A percentile compares a stretch with the other conserved stretches of the same genome.
phyloP scores from a whole-genome alignment of 2,329 filamentous ascomycete genomes.

The Paracorniculantispora psalliotae region DNA sequence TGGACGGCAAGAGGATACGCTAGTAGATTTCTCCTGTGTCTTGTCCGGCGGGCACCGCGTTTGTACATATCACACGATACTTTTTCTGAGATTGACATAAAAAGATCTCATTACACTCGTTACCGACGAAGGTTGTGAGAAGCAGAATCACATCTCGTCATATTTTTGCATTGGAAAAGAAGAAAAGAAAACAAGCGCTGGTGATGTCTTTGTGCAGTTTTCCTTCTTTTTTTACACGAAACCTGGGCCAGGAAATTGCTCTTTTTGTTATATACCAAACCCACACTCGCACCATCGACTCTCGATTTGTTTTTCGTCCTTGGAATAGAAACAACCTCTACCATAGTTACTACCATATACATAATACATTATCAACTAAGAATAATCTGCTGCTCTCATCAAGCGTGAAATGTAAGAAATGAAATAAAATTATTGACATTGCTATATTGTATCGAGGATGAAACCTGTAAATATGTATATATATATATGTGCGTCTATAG shows the following conservation, averaged over 20 bases:
- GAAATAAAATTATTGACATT: no score
- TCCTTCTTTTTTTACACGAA: neutral
- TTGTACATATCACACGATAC: neutral
- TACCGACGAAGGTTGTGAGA: no score
- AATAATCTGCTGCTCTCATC: no score
- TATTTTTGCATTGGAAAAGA: neutral
- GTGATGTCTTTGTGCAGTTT: neutral
- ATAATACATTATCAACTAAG: neutral
- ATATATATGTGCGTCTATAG: neutral
- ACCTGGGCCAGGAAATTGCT: neutral
- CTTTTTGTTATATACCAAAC: constrained; percentile 9
- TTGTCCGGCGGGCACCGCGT: neutral
- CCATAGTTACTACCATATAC: neutral
- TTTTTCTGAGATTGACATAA: no score
- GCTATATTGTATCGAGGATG: no score
- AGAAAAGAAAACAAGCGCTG: no score
- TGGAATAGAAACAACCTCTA: neutral
- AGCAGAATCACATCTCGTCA: no score
- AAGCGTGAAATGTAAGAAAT: no score
- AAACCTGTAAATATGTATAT: neutral
- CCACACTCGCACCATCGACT: no score
- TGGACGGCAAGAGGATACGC: constrained; percentile 50
- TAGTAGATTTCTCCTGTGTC: constrained; percentile 15
- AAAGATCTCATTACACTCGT: no score
- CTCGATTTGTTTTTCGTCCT: neutral